These are phyloP conservation scores for Aspergillus panamensis DNA, from an alignment of 495 filamentous ascomycete genomes.

Conservation along the genomic window DNA sequence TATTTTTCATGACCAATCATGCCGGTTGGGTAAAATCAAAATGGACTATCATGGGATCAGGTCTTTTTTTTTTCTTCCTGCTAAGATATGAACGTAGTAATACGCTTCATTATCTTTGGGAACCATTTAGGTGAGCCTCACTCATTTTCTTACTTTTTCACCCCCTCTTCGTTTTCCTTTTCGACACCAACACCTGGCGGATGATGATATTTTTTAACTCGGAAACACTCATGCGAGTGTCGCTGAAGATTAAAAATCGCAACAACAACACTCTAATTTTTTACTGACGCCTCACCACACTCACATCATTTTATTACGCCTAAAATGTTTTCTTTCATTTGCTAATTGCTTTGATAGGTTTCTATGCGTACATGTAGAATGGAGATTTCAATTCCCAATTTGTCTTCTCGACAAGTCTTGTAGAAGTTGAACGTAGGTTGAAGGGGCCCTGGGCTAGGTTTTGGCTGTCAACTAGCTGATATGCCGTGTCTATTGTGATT, in stretches of 20 bases:
- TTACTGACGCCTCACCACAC: conserved; percentile 47
- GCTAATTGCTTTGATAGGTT: conserved; percentile 14
- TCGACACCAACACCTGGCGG: conserved; percentile 29
- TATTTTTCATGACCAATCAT: conserved; percentile 33
- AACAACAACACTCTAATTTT: conserved; percentile 66
- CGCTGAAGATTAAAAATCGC: conserved; percentile 51
- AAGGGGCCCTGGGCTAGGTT: background rate
- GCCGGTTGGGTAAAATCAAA: conserved; percentile 33
- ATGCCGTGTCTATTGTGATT: too few species aligned
- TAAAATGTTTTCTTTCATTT: conserved; percentile 2
- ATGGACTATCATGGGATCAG: conserved; percentile 33
- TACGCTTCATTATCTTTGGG: conserved; percentile 33
- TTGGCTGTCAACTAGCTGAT: too few species aligned
- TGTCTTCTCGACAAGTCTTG: background rate
- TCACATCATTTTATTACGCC: conserved; percentile 6
- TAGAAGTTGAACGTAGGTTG: background rate
- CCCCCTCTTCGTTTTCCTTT: background rate
- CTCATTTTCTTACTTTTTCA: conserved; percentile 12
- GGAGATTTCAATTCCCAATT: too few species aligned
- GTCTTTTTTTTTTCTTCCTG: conserved; percentile 14
- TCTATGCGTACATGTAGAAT: background rate
- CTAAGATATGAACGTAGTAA: conserved; percentile 41
- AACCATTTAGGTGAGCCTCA: conserved; percentile 31
- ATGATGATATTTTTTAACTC: conserved; percentile 62
- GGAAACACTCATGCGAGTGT: conserved; percentile 38